Conservation (phyloP, 345 rosid genomes). For the Linum tenue region DNA sequence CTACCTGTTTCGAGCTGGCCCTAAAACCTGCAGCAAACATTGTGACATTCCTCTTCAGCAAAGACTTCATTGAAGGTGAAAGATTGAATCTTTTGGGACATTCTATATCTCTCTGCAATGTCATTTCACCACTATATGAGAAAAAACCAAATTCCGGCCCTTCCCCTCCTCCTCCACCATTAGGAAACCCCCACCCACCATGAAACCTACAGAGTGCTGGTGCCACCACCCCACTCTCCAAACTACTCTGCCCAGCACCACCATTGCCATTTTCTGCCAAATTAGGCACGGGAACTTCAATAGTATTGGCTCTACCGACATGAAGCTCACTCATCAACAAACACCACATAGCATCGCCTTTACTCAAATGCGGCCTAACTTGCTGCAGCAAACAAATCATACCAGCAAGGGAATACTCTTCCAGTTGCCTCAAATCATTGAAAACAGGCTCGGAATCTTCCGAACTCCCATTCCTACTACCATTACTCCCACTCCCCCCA, state of each 20-base stretch:
- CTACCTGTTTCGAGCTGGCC: constrained; percentile 55
- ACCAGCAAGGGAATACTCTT: constrained; percentile 69
- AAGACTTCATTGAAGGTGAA: constrained; percentile 67
- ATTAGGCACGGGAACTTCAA: constrained; percentile 43
- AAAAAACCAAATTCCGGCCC: constrained; percentile 27
- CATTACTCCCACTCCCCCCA: not conserved
- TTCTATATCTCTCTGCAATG: constrained; percentile 56
- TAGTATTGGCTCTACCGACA: constrained; percentile 62
- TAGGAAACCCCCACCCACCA: constrained; percentile 88
- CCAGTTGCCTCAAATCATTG: constrained; percentile 61
- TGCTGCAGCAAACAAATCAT: constrained; percentile 87
- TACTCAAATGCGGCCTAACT: constrained; percentile 66
- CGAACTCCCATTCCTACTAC: constrained; percentile 27
- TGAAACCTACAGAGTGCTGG: constrained; percentile 67
- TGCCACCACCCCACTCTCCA: constrained; percentile 39
- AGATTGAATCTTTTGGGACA: constrained; percentile 82
- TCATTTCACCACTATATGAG: constrained; percentile 33
- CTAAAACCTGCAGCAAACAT: constrained; percentile 81
- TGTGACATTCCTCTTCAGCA: constrained; percentile 81
- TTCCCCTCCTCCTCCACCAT: constrained; percentile 47
- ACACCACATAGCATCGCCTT: constrained; percentile 98
- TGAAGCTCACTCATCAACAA: constrained; percentile 87
- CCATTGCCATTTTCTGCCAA: constrained; percentile 20
- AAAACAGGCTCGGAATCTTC: constrained; percentile 54
- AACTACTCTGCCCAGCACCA: constrained; percentile 22